Evolutionary conservation across 1,139 yeast genomes (phyloP).

Genomic region (Geotrichum aggregatum): DNA sequence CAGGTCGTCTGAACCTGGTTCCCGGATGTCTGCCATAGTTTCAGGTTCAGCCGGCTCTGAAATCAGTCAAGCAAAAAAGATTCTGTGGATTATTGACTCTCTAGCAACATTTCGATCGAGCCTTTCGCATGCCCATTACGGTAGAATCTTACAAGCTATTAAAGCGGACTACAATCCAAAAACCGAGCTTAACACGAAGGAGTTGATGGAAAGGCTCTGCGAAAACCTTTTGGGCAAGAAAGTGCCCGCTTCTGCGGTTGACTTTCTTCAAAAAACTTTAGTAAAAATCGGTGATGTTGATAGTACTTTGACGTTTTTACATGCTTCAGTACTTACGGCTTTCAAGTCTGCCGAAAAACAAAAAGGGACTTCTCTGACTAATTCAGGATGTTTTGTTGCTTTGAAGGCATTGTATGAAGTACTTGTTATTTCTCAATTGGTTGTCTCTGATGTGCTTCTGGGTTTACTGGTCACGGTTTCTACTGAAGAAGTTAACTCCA

Average conservation of each 20-base stretch:
- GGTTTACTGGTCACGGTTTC: conserved; percentile 22
- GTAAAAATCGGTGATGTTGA: conserved; percentile 7
- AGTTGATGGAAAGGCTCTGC: conserved; percentile 9
- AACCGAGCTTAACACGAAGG: conserved; percentile 11
- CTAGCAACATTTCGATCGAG: conserved; percentile 13
- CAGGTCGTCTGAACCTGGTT: conserved; percentile 25
- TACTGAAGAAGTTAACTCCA: conserved; percentile 24
- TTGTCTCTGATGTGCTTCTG: conserved; percentile 26
- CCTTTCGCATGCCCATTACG: conserved; percentile 15
- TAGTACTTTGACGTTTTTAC: conserved; percentile 3
- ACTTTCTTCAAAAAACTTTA: not conserved
- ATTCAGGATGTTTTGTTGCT: conserved; percentile 25
- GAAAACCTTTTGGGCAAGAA: conserved; percentile 3
- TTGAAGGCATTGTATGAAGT: conserved; percentile 25
- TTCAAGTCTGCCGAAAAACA: conserved; percentile 22
- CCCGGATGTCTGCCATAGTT: conserved; percentile 1
- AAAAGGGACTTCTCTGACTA: conserved; percentile 19
- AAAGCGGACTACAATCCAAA: conserved; percentile 12
- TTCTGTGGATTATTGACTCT: conserved; percentile 11
- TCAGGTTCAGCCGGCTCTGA: not conserved
- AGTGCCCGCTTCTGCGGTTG: conserved; percentile 8
- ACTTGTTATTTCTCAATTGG: conserved; percentile 21
- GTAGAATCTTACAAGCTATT: conserved; percentile 7
- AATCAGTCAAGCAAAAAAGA: not conserved
- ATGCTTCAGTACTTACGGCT: conserved; percentile 17